Percentiles rank a stretch among this genome's conserved stretches.
Evolutionary conservation across 768 basidiomycete species (phyloP).

Genomic region (Suillus decipiens): DNA sequence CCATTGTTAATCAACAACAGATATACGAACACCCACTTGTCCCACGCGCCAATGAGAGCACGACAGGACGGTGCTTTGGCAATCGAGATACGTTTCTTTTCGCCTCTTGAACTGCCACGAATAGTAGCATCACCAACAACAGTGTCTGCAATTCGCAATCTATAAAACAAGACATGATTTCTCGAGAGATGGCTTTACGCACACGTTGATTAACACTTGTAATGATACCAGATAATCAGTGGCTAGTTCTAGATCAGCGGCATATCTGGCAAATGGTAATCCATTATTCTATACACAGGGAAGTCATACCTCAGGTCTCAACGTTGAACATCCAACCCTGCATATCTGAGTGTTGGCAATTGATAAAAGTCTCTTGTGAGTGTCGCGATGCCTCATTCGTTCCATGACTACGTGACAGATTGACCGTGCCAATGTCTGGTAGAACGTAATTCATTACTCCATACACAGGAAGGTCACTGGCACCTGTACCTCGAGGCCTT

Average conservation of each 20-base stretch:
- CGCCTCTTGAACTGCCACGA: slow-evolving; percentile 72
- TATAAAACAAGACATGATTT: too few relatives aligned
- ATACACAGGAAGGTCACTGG: background rate
- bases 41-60: slow-evolving; percentile 80
- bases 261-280: background rate
- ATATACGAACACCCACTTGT: slow-evolving; percentile 42
- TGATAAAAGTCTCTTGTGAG: too few relatives aligned
- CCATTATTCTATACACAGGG: background rate
- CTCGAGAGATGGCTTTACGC: too few relatives aligned
- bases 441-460: background rate
- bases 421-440: background rate
- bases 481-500: background rate
- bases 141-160: too few relatives aligned
- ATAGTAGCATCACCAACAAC: slow-evolving; percentile 80
- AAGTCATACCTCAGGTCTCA: background rate
- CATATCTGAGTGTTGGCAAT: too few relatives aligned
- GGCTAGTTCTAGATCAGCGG: too few relatives aligned
- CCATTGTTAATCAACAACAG: background rate
- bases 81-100: slow-evolving; percentile 83
- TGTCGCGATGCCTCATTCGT: too few relatives aligned
- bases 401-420: too few relatives aligned
- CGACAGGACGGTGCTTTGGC: slow-evolving; percentile 84
- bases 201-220: too few relatives aligned
- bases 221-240: too few relatives aligned
- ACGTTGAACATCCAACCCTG: too few relatives aligned